Evolutionary conservation across 108 stramenopile species (phyloP), one percentile per base, ranked within the genome.

Genomic region (Cyclotella sp.): DNA sequence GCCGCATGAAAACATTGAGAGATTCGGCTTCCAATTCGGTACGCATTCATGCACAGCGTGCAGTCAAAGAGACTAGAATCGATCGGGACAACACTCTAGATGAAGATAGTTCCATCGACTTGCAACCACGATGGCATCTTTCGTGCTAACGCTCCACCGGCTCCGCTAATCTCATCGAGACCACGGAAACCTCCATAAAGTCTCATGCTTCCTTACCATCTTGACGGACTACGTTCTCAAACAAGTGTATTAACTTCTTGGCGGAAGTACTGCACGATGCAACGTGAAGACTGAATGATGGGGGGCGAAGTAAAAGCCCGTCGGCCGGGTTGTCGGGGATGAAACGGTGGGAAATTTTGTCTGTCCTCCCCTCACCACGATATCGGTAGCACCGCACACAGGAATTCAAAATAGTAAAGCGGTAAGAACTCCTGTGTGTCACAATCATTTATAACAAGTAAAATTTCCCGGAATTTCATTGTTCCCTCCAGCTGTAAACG

Each of bases 151-250:
- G n/a, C n/a, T n/a, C n/a, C n/a, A n/a, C n/a, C 22, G 13, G 27
- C 57, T 13, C 26, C 26, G 19, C 13, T 1, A 13, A 24, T 16
- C 3, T 24, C 57, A 24, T 13, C 13, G 12, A 21, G 26, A 21
- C 22, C 22, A 58, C 3, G 1, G 24, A 58, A 24, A 24, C 13
- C 57, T 14, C 57, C 57, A 21, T 13, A 24, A 9, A 21, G 26
- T 27, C 26, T 5, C 57, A 3, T 42, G 19, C 47, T 44, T 16
- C 0, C 79, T 80, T 80, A 80, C 79, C 79, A 80, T 80, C 45
- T 60, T 80, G 79, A 52, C 66, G 44, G 61, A 58, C 43, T 30
- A 26, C 16, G 28, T 6, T 1, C 19, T 51, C 49, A 51, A 51
- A 18, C n/a, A 51, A 51, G 1, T 19, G 19, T 19, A 51, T 8